Conservation (phyloP, 768 basidiomycete genomes). For the Russula sp. region DNA sequence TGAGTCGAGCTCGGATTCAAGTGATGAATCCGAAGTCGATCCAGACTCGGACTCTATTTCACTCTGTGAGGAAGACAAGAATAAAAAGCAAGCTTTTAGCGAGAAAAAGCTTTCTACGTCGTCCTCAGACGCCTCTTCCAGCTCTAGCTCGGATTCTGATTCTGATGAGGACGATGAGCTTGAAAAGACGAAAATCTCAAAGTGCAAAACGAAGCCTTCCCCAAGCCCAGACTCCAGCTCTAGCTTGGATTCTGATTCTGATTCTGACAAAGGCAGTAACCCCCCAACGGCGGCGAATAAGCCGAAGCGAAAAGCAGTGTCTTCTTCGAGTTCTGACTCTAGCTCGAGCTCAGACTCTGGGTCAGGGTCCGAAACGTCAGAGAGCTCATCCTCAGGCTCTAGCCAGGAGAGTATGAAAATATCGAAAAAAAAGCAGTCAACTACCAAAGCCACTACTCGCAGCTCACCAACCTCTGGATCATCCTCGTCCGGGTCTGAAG, state of each 20-base stretch:
- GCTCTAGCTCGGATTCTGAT: conserved; percentile 12
- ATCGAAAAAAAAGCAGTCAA: background rate
- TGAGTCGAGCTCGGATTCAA: conserved; percentile 23
- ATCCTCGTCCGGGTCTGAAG: conserved; percentile 18
- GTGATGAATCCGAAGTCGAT: conserved; percentile 5
- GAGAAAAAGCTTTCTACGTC: conserved; percentile 7
- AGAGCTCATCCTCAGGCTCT: conserved; percentile 6
- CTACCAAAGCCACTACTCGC: background rate
- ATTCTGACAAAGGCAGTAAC: conserved; percentile 19
- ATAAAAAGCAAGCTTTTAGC: background rate
- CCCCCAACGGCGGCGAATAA: conserved; percentile 16
- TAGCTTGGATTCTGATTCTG: conserved; percentile 5
- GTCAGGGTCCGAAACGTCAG: conserved; percentile 22
- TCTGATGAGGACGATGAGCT: conserved; percentile 2
- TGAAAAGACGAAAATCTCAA: conserved; percentile 10
- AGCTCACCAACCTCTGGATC: conserved; percentile 24
- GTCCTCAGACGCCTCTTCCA: conserved; percentile 16
- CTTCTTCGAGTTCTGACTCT: conserved; percentile 13
- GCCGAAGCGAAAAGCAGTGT: background rate
- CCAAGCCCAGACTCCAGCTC: conserved; percentile 29
- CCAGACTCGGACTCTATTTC: background rate
- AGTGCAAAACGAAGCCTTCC: conserved; percentile 15
- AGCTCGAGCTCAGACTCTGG: conserved; percentile 23
- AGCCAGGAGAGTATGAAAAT: conserved; percentile 7
- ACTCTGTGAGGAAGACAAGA: background rate